Evolutionary conservation across 2,329 filamentous ascomycete species (phyloP).

Genomic region (Xylaria sp.): DNA sequence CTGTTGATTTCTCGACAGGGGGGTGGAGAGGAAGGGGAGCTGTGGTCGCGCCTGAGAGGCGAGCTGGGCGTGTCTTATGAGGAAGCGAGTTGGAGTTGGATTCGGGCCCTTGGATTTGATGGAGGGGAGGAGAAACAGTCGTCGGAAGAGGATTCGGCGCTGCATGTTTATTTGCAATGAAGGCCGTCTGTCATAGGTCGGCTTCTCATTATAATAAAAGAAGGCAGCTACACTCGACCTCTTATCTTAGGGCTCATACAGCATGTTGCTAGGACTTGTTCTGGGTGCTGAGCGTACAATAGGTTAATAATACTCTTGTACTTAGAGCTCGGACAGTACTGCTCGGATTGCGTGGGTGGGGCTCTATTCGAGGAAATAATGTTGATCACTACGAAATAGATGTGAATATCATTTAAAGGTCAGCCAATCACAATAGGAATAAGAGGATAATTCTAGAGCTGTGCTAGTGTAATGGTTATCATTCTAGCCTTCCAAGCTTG

Average conservation of each 20-base stretch:
- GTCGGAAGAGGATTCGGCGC: slow-evolving; percentile 32
- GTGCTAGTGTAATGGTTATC: slow-evolving; percentile 36
- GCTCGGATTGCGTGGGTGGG: no score
- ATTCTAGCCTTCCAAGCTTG: slow-evolving; percentile 37
- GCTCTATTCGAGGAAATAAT: no score
- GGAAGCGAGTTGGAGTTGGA: slow-evolving; percentile 17
- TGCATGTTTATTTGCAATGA: slow-evolving; percentile 33
- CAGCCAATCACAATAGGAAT: no score
- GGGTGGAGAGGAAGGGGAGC: slow-evolving; percentile 64
- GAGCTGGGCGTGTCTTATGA: slow-evolving; percentile 58
- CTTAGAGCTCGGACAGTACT: no score
- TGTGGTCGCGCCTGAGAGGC: slow-evolving; percentile 56
- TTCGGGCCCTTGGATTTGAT: slow-evolving; percentile 15
- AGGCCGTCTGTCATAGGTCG: neutral
- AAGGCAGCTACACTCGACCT: slow-evolving; percentile 2
- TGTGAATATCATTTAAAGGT: no score
- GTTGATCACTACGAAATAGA: no score
- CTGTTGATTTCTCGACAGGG: slow-evolving; percentile 59
- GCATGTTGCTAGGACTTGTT: slow-evolving; percentile 9
- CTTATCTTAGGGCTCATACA: neutral
- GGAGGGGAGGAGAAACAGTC: slow-evolving; percentile 25
- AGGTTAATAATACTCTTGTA: no score
- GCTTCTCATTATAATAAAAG: neutral
- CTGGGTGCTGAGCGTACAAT: neutral
- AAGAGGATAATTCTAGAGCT: no score